Base-by-base conservation (phyloP, 495 filamentous ascomycete species). In the Penicillium robsamsonii region DNA sequence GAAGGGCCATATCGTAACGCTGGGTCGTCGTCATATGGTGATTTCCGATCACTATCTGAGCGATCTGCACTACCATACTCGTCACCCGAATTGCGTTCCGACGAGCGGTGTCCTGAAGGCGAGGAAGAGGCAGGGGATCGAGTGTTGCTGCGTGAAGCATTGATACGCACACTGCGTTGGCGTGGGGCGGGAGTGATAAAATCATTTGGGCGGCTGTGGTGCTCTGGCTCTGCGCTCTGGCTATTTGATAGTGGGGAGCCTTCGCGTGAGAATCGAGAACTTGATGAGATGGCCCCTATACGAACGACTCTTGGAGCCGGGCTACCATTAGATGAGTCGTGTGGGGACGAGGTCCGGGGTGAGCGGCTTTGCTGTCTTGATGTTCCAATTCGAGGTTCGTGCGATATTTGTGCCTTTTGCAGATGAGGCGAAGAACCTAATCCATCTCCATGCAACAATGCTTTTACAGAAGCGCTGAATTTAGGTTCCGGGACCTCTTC, bases 401-500 rank as follows among this genome's bases (percentile, higher is more conserved):
- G 53, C 57, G 45, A 70, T 59, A 58, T 70, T 75, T 62, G 44
- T 68, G 69, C 61, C 65, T 79, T 71, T 49, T 79, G 73, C 11
- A 71, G 70, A 27, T 71, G 71, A 0, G 84, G 80, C 27, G 83
- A 81, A 41, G 82, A 72, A 22, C 77, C 78, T 52, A 80, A 68
- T 12, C 80, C 81, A 47, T 84, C 83, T 60, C 86, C 86, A 53
- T 87, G 84, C 7, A 92, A 74, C 12, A 92, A 73, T 22, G 87
- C 88, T 62, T 90, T 91, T 9, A 88, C 89, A 35, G 88, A 80
- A 33, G 89, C 89, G 62, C 88, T 91, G 63, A 91, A 85, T 68
- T 88, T 90, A 70, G 90, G 88, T 56, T 88, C 88, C 33, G 87
- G 87, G 24, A 84, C 77, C 55, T 75, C 75, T 55, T 91, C 88